Conservation (phyloP, 306 rosid species). For the Ochetophila trinervis region DNA sequence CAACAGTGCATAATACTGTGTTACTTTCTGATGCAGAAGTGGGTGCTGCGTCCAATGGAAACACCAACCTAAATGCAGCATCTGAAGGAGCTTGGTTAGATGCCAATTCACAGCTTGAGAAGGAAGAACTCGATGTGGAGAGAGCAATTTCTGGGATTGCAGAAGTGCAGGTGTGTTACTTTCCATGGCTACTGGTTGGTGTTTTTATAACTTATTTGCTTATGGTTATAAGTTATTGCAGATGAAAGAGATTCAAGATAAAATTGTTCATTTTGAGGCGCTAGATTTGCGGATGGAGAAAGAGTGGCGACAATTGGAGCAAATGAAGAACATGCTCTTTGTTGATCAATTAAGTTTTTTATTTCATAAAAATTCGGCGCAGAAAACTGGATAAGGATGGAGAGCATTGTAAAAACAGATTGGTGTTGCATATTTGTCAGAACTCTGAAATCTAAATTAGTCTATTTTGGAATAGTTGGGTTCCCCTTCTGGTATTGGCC, state of each 20-base stretch:
- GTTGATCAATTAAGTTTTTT: slow-evolving; percentile 69
- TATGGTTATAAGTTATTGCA: slow-evolving; percentile 30
- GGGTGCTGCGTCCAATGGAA: slow-evolving; percentile 40
- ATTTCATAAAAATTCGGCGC: slow-evolving; percentile 34
- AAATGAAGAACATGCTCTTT: slow-evolving; percentile 58
- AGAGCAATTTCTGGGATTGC: slow-evolving; percentile 56
- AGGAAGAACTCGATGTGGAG: slow-evolving; percentile 66
- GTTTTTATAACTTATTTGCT: slow-evolving; percentile 12
- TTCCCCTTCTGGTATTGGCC: too few species aligned
- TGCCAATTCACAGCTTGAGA: slow-evolving; percentile 52
- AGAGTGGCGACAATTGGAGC: slow-evolving; percentile 70
- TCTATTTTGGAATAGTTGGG: background rate
- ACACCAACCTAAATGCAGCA: slow-evolving; percentile 21
- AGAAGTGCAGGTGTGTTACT: slow-evolving; percentile 53
- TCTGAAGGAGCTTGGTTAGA: slow-evolving; percentile 40
- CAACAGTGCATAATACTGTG: slow-evolving; percentile 21
- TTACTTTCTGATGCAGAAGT: slow-evolving; percentile 45
- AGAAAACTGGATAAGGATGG: slow-evolving; percentile 34
- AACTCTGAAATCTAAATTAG: background rate
- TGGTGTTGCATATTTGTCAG: slow-evolving; percentile 21
- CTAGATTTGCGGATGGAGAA: slow-evolving; percentile 73
- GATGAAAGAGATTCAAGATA: slow-evolving; percentile 75
- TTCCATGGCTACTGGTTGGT: background rate
- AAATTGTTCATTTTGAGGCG: slow-evolving; percentile 55
- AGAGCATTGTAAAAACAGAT: slow-evolving; percentile 36